Conservation (phyloP, 2,329 filamentous ascomycete species). For the Penicillium sp. region DNA sequence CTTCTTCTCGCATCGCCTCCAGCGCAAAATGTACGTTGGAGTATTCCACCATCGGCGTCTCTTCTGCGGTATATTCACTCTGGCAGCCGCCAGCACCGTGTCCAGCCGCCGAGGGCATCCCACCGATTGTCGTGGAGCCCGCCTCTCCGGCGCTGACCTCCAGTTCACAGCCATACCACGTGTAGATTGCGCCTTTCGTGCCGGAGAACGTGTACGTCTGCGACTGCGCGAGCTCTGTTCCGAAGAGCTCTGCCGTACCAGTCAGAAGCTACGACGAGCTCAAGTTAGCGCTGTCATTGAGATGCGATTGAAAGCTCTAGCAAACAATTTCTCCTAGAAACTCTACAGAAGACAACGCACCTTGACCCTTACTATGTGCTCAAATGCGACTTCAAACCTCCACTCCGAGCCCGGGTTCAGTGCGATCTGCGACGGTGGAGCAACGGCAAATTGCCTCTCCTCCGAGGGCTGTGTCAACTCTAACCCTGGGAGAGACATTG, state of each 20-base stretch:
- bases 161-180: constrained; percentile 83
- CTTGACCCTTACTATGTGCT: constrained; percentile 50
- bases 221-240: constrained; percentile 80
- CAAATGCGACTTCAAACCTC: constrained; percentile 66
- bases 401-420: constrained; percentile 67
- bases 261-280: constrained; percentile 54
- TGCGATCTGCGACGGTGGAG: constrained; percentile 44
- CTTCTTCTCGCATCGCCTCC: constrained; percentile 63
- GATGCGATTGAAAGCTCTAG: not conserved
- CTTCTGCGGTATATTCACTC: constrained; percentile 65
- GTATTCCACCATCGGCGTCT: constrained; percentile 74
- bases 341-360: constrained; percentile 31
- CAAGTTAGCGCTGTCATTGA: constrained; percentile 3
- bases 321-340: not conserved
- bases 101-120: constrained; percentile 27
- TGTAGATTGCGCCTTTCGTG: constrained; percentile 80
- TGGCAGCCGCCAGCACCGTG: constrained; percentile 56
- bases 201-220: constrained; percentile 76
- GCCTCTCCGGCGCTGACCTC: constrained; percentile 64
- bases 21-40: constrained; percentile 86
- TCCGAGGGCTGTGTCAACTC: constrained; percentile 62
- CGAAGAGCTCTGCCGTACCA: constrained; percentile 88
- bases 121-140: constrained; percentile 33
- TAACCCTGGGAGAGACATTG: constrained; percentile 70
- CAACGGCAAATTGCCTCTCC: constrained; percentile 35